phyloP scores from a whole-genome alignment of 2,329 filamentous ascomycete genomes.

The Aspergillus vadensis region DNA sequence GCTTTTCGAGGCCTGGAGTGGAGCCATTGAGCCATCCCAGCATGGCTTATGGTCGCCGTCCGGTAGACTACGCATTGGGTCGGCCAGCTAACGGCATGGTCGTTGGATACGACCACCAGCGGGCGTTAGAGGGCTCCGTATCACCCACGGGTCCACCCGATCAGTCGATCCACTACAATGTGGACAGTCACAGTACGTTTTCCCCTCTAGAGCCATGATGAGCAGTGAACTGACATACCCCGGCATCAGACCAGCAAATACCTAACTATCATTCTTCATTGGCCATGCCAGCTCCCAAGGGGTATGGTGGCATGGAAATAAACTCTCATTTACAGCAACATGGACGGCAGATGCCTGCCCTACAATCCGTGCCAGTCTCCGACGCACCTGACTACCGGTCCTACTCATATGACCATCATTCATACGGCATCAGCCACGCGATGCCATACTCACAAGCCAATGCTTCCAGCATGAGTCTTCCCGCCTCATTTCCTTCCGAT shows the following conservation, averaged over 20 bases:
- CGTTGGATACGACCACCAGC: constrained; percentile 32
- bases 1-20: constrained; percentile 30
- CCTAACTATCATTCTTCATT: constrained; percentile 32
- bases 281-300: constrained; percentile 30
- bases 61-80: constrained; percentile 33
- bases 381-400: constrained; percentile 39
- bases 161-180: constrained; percentile 30
- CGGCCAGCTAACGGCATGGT: constrained; percentile 30
- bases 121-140: constrained; percentile 35
- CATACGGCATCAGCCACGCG: constrained; percentile 30
- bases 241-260: constrained; percentile 31
- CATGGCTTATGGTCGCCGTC: constrained; percentile 32
- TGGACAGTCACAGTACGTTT: constrained; percentile 32
- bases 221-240: background rate
- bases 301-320: constrained; percentile 30
- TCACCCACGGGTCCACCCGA: constrained; percentile 36
- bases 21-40: constrained; percentile 26
- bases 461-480: constrained; percentile 39
- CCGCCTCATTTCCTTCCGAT: constrained; percentile 37
- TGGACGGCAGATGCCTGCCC: constrained; percentile 30
- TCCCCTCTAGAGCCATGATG: background rate
- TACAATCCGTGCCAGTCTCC: constrained; percentile 37
- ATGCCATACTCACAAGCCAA: constrained; percentile 38
- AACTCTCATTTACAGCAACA: constrained; percentile 29
- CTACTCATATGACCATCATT: constrained; percentile 32